Base-by-base conservation (phyloP, 371 early-diverging fungal genomes). In the Mucor plumbeus region DNA sequence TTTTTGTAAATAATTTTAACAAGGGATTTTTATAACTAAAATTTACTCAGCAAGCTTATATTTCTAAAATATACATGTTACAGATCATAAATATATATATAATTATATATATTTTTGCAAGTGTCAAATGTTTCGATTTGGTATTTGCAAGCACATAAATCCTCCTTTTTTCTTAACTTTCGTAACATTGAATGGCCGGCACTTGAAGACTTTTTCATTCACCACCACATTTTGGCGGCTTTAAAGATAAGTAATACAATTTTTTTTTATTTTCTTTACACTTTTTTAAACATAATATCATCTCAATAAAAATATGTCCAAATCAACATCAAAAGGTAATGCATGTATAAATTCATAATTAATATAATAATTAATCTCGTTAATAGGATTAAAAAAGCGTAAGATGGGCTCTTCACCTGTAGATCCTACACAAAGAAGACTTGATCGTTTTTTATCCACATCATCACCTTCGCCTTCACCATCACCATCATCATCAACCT, bases 361-460 rank as follows among this genome's bases (percentile, higher is more conserved):
- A 4, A 17, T n/a, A 15, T 8, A 4, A 19, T 19, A 19, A n/a
- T 17, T 9, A 47, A 19, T 17, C 47, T 50, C 5, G 1, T 8
- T 53, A 31, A 31, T 21, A 53, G 53, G 53, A 21, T 31, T 41
- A 15, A 68, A 59, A 13, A 63, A 53, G 50, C 58, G 55, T 11
- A 69, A 60, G 41, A 38, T 33, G 48, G 59, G 38, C 58, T 34
- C 31, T 0, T 21, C 55, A 11, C 26, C 48, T 7, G 33, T 35
- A 1, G 70, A 70, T 50, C 61, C 50, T 11, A 38, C 61, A 7
- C 70, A 70, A 36, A 48, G 7, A 43, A 64, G 19, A 41, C 15
- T 70, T 8, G 70, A 70, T 61, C 66, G 54, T 10, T 65, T 65
- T 33, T 31, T 65, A 14, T 50, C 66, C 4, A 10, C 34, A 17